Evolutionary conservation across 179 eudicot species (phyloP), one percentile per base, ranked within the genome.

Genomic region (Spinacia oleracea): DNA sequence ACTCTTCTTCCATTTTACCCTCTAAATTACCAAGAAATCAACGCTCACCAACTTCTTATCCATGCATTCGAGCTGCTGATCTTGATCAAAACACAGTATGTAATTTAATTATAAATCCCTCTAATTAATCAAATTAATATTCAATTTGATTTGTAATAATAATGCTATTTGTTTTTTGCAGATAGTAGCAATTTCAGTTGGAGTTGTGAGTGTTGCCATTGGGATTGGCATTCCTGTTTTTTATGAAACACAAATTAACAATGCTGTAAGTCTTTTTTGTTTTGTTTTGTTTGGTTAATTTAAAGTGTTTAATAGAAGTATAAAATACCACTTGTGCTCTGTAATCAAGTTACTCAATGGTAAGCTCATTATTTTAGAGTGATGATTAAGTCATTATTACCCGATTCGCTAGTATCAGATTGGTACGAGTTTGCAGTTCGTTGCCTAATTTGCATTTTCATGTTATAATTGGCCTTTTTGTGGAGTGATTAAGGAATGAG

Each of bases 211-310:
- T 82, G 89, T 95, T 70, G 98, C 96, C 3, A 78, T 90, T 82
- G 98, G 98, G 76, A 87, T 95, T 83, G 98, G 98, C 29, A 85
- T 95, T 82, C 98, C 98, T 11, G 77, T 93, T 66, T 95, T 95
- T 64, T 95, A 93, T 58, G 98, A 95, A 82, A 80, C 87, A n/a
- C 98, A 95, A 81, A 95, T 95, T 72, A 95, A 95, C 56, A 93
- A 81, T 86, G 92, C 98, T 67, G 98, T 95, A 69, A 83, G 86
- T 85, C 42, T 27, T 70, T 46, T 25, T 5, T 35, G 1, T 25
- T 59, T 25, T 8, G 8, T 10, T 10, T 5, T 23, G 8, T n/a
- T 46, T 46, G n/a, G n/a, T 46, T 1, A 8, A 5, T 46, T 46
- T 46, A 9, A 46, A 46, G 50, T 46, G 50, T 46, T 14, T 46